Conservation (phyloP, 73 alveolate species). For the Tetrahymena elliotti region DNA sequence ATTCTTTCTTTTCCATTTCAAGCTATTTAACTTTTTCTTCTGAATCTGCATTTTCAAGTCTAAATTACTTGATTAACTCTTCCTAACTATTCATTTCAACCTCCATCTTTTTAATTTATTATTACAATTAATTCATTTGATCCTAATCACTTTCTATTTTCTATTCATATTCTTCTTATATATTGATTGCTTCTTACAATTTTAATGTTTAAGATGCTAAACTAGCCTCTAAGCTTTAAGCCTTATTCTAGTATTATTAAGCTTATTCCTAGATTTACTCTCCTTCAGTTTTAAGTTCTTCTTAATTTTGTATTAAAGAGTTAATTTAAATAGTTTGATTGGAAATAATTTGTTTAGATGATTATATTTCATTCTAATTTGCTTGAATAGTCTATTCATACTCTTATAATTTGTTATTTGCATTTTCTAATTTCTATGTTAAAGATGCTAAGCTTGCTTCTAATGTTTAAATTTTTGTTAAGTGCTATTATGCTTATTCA, state of each 20-base stretch:
- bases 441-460: neutral
- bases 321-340: too few relatives aligned
- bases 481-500: neutral
- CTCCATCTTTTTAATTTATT: too few relatives aligned
- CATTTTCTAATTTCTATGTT: neutral
- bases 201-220: too few relatives aligned
- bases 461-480: neutral
- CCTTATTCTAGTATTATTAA: neutral
- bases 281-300: too few relatives aligned
- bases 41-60: neutral
- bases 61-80: neutral
- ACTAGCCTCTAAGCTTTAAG: too few relatives aligned
- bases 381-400: neutral
- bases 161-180: too few relatives aligned
- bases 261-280: neutral
- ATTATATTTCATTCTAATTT: too few relatives aligned
- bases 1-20: neutral
- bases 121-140: too few relatives aligned
- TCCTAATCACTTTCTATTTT: too few relatives aligned
- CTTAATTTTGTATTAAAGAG: too few relatives aligned
- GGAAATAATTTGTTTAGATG: too few relatives aligned
- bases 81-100: neutral
- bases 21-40: neutral
- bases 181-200: too few relatives aligned
- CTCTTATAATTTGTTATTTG: neutral